These are phyloP conservation scores for Cutaneotrichosporon sp. DNA, from an alignment of 1,284 basidiomycete species.

Conservation along the genomic window DNA sequence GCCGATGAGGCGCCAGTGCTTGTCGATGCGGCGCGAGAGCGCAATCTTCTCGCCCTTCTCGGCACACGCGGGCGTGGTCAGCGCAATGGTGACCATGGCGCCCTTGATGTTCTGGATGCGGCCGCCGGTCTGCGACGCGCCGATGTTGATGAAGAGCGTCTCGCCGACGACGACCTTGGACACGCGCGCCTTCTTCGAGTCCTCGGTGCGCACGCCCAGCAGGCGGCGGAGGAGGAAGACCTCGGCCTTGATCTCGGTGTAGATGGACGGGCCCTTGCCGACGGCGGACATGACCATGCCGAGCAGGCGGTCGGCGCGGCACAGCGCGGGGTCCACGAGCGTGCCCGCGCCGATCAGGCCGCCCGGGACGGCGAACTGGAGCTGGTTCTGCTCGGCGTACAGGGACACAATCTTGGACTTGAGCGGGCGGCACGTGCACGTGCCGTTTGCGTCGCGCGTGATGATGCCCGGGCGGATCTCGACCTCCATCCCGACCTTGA, in stretches of 20 bases:
- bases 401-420: conserved; percentile 88
- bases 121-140: conserved; percentile 90
- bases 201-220: conserved; percentile 97
- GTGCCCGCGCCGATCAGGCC: conserved; percentile 98
- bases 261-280: conserved; percentile 90
- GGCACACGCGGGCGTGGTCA: conserved; percentile 89
- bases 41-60: conserved; percentile 96
- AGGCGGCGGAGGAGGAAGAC: conserved; percentile 89
- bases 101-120: conserved; percentile 88
- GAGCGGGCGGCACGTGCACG: conserved; percentile 90
- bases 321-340: conserved; percentile 92
- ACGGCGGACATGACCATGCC: conserved; percentile 95
- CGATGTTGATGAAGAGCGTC: conserved; percentile 90
- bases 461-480: conserved; percentile 98
- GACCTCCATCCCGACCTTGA: conserved; percentile 84
- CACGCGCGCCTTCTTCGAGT: conserved; percentile 96
- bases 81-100: conserved; percentile 86
- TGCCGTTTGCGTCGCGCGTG: conserved; percentile 88
- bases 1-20: conserved; percentile 80
- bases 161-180: conserved; percentile 91
- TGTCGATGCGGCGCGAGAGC: conserved; percentile 87
- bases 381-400: conserved; percentile 90
- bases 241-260: conserved; percentile 65
- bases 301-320: conserved; percentile 93
- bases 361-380: conserved; percentile 95